Evolutionary conservation across 805 yeast species (phyloP).

Genomic region (Candida germanica): DNA sequence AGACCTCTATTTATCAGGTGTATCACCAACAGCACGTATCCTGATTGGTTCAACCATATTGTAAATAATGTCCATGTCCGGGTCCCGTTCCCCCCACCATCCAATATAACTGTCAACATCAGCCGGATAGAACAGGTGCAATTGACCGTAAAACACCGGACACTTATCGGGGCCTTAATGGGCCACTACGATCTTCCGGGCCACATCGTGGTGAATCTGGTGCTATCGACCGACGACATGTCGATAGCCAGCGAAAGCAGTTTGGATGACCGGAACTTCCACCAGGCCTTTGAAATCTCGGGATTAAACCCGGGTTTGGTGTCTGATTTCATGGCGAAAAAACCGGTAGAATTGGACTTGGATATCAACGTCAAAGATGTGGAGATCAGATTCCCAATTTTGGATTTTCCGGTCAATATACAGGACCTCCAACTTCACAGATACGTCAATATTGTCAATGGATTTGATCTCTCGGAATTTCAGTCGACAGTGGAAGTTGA

Average conservation of each 20-base stretch:
- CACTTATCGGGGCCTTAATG: not conserved
- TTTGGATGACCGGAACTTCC: not conserved
- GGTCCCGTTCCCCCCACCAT: slow-evolving; percentile 1
- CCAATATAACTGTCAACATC: not conserved
- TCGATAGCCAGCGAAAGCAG: not conserved
- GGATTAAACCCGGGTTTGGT: not conserved
- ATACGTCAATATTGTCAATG: not conserved
- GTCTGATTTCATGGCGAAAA: not conserved
- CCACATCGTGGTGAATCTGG: not conserved
- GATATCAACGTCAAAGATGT: not conserved
- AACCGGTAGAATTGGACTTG: not conserved
- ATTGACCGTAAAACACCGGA: not conserved
- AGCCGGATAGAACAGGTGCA: not conserved
- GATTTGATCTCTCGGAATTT: not conserved
- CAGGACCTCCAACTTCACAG: not conserved
- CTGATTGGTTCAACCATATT: slow-evolving; percentile 13
- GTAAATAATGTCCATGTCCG: slow-evolving; percentile 9
- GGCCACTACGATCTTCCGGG: not conserved
- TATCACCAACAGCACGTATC: slow-evolving; percentile 6
- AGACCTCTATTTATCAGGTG: slow-evolving; percentile 3
- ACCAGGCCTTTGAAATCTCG: slow-evolving; percentile 1
- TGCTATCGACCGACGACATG: not conserved
- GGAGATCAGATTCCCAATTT: not conserved
- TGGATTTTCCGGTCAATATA: not conserved
- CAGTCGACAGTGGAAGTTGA: slow-evolving; percentile 1